phyloP scores from a whole-genome alignment of 1,284 basidiomycete species.

The Puccinia polysora region DNA sequence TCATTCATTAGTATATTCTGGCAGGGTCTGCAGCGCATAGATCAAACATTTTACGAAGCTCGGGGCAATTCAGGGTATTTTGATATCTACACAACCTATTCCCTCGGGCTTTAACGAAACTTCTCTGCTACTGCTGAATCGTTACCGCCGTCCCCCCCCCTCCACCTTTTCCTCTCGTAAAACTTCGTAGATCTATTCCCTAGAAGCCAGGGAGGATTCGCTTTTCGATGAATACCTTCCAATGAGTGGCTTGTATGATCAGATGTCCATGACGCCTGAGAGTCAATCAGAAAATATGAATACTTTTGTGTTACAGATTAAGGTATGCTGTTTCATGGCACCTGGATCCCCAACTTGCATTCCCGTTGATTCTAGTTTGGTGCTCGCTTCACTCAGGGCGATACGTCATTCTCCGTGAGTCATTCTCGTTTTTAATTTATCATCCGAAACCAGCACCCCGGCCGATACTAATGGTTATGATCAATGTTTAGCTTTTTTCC shows the following conservation, averaged over 20 bases:
- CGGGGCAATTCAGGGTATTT: too few species aligned
- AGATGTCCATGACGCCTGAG: constrained; percentile 13
- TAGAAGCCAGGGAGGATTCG: too few species aligned
- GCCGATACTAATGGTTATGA: neutral
- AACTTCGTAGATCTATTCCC: too few species aligned
- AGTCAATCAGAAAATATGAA: constrained; percentile 26
- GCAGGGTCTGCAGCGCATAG: too few species aligned
- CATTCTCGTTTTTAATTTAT: neutral
- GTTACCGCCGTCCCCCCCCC: too few species aligned
- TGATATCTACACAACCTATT: too few species aligned
- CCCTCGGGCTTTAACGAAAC: too few species aligned
- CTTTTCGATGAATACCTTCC: constrained; percentile 8
- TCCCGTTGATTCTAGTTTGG: neutral
- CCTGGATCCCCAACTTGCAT: neutral
- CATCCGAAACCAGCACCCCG: neutral
- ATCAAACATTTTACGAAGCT: too few species aligned
- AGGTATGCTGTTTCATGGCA: constrained; percentile 13
- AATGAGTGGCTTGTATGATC: constrained; percentile 1
- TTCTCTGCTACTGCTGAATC: too few species aligned
- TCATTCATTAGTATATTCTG: too few species aligned
- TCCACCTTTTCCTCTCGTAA: too few species aligned
- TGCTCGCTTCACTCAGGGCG: constrained; percentile 12
- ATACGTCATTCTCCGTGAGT: constrained; percentile 38
- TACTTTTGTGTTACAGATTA: constrained; percentile 22
- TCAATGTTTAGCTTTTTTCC: constrained; percentile 39